A percentile compares a stretch with the other conserved stretches of the same genome.
phyloP scores from a whole-genome alignment of 2,329 filamentous ascomycete genomes.

The Whalleya microplaca region DNA sequence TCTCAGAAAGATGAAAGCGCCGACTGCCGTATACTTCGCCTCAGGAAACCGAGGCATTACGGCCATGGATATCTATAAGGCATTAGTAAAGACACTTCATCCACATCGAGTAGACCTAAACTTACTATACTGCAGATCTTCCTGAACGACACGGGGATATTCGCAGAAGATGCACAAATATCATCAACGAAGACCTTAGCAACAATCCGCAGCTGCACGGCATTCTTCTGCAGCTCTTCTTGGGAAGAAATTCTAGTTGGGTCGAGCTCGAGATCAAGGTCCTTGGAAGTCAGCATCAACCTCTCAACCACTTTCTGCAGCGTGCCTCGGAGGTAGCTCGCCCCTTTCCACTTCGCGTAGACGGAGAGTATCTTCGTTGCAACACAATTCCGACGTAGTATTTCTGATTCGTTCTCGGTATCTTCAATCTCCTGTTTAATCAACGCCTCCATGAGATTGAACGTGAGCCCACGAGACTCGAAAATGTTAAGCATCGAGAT shows the following conservation, averaged over 20 bases:
- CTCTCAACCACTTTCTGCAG: conserved; percentile 69
- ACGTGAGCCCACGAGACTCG: conserved; percentile 65
- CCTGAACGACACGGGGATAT: conserved; percentile 66
- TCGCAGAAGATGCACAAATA: conserved; percentile 65
- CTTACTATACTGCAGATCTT: conserved; percentile 69
- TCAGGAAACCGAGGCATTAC: conserved; percentile 68
- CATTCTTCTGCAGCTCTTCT: conserved; percentile 69
- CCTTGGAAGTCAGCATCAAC: conserved; percentile 67
- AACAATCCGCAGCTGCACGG: conserved; percentile 66
- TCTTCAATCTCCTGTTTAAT: conserved; percentile 72
- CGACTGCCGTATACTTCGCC: conserved; percentile 73
- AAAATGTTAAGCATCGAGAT: conserved; percentile 72
- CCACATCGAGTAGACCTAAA: conserved; percentile 11
- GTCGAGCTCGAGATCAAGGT: conserved; percentile 70
- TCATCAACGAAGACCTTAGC: conserved; percentile 74
- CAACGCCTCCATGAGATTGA: conserved; percentile 66
- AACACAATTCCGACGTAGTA: conserved; percentile 69
- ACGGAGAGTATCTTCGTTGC: conserved; percentile 74
- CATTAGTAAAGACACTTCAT: conserved; percentile 13
- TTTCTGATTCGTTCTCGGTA: conserved; percentile 70
- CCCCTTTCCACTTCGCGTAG: conserved; percentile 73
- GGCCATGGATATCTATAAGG: conserved; percentile 59
- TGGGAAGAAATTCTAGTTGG: conserved; percentile 61
- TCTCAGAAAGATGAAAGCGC: conserved; percentile 71
- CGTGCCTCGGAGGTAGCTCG: conserved; percentile 64